These are phyloP conservation scores for Mediolabrus comicus DNA, from an alignment of 108 stramenopile genomes.

Conservation along the genomic window DNA sequence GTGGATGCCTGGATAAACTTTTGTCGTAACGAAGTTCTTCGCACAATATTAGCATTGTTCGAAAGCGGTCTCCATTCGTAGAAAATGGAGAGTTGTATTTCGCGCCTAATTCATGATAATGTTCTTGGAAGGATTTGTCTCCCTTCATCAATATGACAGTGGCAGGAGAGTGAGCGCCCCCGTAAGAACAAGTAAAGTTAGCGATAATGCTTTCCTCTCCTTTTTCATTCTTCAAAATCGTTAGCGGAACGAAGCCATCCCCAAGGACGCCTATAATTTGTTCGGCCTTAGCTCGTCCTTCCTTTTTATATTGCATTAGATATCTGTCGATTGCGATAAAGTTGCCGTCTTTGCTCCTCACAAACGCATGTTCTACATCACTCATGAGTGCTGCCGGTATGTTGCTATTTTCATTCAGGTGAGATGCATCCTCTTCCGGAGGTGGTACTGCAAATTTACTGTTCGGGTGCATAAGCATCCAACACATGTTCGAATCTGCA, in stretches of 20 bases:
- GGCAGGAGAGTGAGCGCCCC: constrained; percentile 23
- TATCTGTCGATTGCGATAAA: constrained; percentile 46
- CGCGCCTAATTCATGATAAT: constrained; percentile 30
- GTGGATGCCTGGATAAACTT: constrained; percentile 42
- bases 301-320: constrained; percentile 7
- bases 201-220: constrained; percentile 37
- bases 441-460: constrained; percentile 22
- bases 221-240: constrained; percentile 19
- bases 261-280: constrained; percentile 33
- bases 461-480: constrained; percentile 44
- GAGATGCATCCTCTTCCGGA: constrained; percentile 16
- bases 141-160: constrained; percentile 44
- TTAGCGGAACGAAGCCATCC: constrained; percentile 40
- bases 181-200: constrained; percentile 40
- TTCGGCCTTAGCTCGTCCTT: neutral
- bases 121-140: constrained; percentile 21
- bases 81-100: constrained; percentile 39
- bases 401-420: constrained; percentile 10
- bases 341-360: constrained; percentile 35
- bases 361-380: constrained; percentile 49
- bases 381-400: constrained; percentile 42
- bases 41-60: constrained; percentile 41
- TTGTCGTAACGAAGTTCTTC: constrained; percentile 34
- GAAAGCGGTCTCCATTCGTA: constrained; percentile 37
- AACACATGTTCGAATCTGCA: constrained; percentile 44